Base-by-base conservation (phyloP, 495 filamentous ascomycete species). In the Neurospora sp. region DNA sequence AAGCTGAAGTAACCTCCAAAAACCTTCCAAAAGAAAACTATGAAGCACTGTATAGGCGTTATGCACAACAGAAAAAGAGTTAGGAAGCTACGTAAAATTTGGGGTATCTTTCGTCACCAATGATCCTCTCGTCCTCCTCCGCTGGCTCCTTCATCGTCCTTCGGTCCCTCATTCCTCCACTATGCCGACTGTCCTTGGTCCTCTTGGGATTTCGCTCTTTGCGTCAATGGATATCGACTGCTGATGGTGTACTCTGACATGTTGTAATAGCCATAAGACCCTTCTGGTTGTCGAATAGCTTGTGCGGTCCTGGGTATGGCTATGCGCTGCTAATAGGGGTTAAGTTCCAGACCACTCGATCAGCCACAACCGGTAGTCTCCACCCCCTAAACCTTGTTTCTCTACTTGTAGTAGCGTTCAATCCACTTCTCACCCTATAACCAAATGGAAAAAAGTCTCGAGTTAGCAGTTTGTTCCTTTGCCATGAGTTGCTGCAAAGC, bases 401-500 rank as follows among this genome's bases (percentile, higher is more conserved):
- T 3, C 41, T 72, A 72, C 44, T 77, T 75, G 70, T 75, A 77
- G 48, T 38, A 71, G 37, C 66, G 77, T 48, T 75, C 75, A 73
- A 75, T 62, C 77, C 77, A 78, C 41, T 78, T 74, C 74, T 78
- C 76, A 73, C 74, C 77, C 76, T 75, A 66, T 66, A 66, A 14
- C 54, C 54, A 66, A 4, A 16, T 1, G 23, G 54, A 4, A 66
- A 66, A 35, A 66, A 16, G 23, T 66, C 27, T 37, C 54, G 54
- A 66, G 54, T 66, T 66, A 66, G 54, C 54, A 66, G 59, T 54
- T 69, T 38, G 31, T 59, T 42, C 66, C 40, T n/a, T 54, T 62
- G 66, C 54, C 27, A 27, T 37, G 70, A 11, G 44, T 72, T 69
- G 35, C 12, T 66, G 54, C 14, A 37, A 66, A 66, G 31, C 27